Evolutionary conservation across 345 rosid genomes (phyloP).

Genomic region (Melaleuca quinquenervia): DNA sequence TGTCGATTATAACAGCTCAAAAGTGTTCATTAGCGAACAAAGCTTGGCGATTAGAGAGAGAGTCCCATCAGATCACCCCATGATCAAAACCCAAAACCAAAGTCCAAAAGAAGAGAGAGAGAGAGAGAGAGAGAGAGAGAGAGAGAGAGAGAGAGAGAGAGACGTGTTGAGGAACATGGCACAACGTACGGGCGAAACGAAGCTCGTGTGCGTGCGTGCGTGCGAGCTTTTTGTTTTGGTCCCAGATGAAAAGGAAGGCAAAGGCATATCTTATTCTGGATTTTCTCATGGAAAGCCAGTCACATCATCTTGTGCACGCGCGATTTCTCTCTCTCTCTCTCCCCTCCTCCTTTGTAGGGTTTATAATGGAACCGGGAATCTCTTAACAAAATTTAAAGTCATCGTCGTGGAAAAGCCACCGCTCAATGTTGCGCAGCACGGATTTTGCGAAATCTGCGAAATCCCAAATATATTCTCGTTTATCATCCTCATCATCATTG

Average conservation of each 20-base stretch:
- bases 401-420: background rate
- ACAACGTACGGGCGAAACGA: background rate
- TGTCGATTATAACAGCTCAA: background rate
- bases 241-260: background rate
- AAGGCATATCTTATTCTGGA: background rate
- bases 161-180: background rate
- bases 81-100: background rate
- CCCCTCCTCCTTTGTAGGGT: background rate
- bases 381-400: background rate
- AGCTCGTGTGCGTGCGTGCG: background rate
- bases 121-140: background rate
- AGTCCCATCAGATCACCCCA: background rate
- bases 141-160: background rate
- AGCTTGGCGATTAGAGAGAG: background rate
- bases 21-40: background rate
- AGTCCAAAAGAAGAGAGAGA: background rate
- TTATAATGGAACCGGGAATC: background rate
- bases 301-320: background rate
- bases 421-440: background rate
- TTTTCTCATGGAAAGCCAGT: background rate
- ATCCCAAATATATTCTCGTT: background rate
- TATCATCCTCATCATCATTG: background rate
- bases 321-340: background rate
- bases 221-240: background rate
- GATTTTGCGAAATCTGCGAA: background rate